Evolutionary conservation across 2,329 filamentous ascomycete genomes (phyloP), one percentile per base, ranked within the genome.

Genomic region (Fusarium redolens): DNA sequence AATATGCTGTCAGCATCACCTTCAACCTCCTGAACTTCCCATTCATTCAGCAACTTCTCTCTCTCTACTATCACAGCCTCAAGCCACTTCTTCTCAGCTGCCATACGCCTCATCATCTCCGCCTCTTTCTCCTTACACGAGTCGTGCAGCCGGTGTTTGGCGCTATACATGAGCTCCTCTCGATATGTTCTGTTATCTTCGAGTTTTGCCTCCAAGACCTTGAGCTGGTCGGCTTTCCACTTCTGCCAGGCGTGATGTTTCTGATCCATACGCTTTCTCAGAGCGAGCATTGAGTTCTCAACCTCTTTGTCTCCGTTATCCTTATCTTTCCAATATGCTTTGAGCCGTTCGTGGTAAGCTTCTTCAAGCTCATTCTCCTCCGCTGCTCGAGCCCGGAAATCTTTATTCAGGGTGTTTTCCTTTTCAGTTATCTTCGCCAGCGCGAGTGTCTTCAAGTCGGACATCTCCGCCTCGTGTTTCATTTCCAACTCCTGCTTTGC

Each of bases 21-120:
- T 58, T 87, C 83, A 45, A 85, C 77, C 78, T 88, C 86, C 5
- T 82, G 78, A 18, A 72, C 60, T 75, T 86, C 83, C 75, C 82
- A 78, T 35, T 82, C 83, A 11, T 66, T 78, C 51, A 90, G 77
- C 71, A 88, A 75, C 41, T 77, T 80, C 35, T 74, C 76, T 15
- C 87, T 82, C 77, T 88, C 87, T 10, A 81, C 76, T 9, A 84
- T 69, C 7, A 88, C 83, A 45, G 82, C 81, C 40, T 80, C 78
- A 30, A 85, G 77, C 88, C 88, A 90, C 62, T 78, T 81, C 63
- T 81, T 77, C 80, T 89, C 86, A 0, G 85, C 86, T 11, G 71
- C 73, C 52, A 82, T 82, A 35, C 79, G 81, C 56, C 72, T 79
- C 43, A 69, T 66, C 30, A 82, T 76, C 20, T 82, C 82, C 20